Percentiles rank a stretch among this genome's conserved stretches.
Evolutionary conservation across 208 protist species (phyloP).

Genomic region (Porcisia hertigi): DNA sequence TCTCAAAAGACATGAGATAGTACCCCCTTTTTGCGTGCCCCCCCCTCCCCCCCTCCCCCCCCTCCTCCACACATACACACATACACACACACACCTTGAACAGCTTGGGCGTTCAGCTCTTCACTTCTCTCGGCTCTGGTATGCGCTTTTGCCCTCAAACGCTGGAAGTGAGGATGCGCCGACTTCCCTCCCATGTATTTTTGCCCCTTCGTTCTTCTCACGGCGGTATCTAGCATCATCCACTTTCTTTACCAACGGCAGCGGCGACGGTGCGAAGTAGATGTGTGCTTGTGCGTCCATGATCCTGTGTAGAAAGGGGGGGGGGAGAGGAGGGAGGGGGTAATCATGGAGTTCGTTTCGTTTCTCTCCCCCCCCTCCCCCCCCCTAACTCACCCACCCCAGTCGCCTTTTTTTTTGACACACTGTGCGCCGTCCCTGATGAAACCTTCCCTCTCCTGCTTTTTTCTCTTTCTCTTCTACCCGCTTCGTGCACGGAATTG

Average conservation of each 20-base stretch:
- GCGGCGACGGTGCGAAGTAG: not conserved
- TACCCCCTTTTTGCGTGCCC: not conserved
- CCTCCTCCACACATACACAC: not conserved
- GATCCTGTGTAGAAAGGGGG: not conserved
- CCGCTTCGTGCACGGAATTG: not conserved
- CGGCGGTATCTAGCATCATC: not conserved
- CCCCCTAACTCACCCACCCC: not conserved
- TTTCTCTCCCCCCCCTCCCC: not conserved
- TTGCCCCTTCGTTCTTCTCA: not conserved
- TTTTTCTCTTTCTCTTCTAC: not conserved
- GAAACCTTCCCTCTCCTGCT: not conserved
- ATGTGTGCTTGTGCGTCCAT: not conserved
- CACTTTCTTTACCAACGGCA: not conserved
- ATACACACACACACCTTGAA: too few species aligned
- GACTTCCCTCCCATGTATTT: not conserved
- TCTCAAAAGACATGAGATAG: slow-evolving; percentile 45
- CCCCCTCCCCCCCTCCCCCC: not conserved
- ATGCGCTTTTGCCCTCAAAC: not conserved
- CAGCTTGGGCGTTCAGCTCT: not conserved
- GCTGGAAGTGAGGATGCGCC: not conserved
- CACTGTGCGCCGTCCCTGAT: not conserved
- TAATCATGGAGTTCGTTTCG: not conserved
- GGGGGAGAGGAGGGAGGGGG: not conserved
- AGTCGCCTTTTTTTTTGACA: not conserved
- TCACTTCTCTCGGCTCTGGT: not conserved